A percentile compares a stretch with the other conserved stretches of the same genome.
Evolutionary conservation across 2,329 filamentous ascomycete genomes (phyloP).

Genomic region (Aureobasidium subglaciale): DNA sequence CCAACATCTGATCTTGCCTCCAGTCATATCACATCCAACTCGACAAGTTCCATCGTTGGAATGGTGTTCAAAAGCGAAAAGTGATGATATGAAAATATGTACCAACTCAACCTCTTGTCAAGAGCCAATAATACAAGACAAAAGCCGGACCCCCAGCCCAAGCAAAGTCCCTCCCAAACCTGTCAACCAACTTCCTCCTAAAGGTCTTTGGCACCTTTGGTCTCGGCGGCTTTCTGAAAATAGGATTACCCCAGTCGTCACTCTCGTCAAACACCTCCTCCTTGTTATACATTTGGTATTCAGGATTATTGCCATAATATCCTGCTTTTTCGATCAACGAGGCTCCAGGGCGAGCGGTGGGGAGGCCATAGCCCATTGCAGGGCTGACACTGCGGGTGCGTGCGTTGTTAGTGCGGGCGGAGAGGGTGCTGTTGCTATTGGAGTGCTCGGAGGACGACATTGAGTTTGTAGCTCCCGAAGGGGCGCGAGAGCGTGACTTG

Average conservation of each 20-base stretch:
- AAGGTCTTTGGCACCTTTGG: slow-evolving; percentile 30
- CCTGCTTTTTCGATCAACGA: slow-evolving; percentile 37
- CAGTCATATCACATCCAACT: too few relatives aligned
- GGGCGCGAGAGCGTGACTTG: slow-evolving; percentile 15
- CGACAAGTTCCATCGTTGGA: too few relatives aligned
- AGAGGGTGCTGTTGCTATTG: slow-evolving; percentile 21
- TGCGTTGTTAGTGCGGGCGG: slow-evolving; percentile 25
- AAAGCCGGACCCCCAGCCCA: slow-evolving; percentile 58
- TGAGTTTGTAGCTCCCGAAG: slow-evolving; percentile 24
- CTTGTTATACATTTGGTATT: slow-evolving; percentile 16
- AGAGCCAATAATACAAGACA: slow-evolving; percentile 59
- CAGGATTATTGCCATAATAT: slow-evolving; percentile 27
- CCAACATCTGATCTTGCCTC: too few relatives aligned
- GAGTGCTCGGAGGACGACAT: slow-evolving; percentile 23
- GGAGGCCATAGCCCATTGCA: slow-evolving; percentile 26
- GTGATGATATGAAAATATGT: too few relatives aligned
- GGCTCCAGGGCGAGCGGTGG: slow-evolving; percentile 24
- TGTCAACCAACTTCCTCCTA: slow-evolving; percentile 46
- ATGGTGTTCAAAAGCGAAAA: too few relatives aligned
- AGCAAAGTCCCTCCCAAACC: slow-evolving; percentile 56
- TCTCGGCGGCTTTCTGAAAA: slow-evolving; percentile 22
- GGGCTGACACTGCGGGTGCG: slow-evolving; percentile 35
- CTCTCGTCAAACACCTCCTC: slow-evolving; percentile 25
- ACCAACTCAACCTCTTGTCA: slow-evolving; percentile 44
- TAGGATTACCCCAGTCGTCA: slow-evolving; percentile 27